Conservation (phyloP, 139 green algal species). For the Picochlorum sp. region DNA sequence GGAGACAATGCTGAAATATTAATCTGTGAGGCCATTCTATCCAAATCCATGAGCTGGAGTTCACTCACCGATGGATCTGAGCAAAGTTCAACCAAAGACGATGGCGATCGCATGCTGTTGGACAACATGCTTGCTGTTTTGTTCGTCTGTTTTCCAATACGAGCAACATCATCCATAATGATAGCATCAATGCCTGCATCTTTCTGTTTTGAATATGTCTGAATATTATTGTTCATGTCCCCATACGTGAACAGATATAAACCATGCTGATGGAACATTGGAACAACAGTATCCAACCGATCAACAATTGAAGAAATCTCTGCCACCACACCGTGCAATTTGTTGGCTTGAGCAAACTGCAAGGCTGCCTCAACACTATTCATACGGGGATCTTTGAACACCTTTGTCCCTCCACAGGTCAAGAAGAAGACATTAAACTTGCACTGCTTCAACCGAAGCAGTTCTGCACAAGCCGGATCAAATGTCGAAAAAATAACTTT, state of each 20-base stretch:
- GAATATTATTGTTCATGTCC: constrained; percentile 33
- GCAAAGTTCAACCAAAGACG: constrained; percentile 2
- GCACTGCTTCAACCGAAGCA: constrained; percentile 37
- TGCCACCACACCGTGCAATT: constrained; percentile 34
- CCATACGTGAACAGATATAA: constrained; percentile 44
- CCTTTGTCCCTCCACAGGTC: constrained; percentile 38
- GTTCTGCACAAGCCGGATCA: constrained; percentile 36
- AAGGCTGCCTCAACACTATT: constrained; percentile 36
- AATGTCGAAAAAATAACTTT: constrained; percentile 43
- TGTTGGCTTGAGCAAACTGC: constrained; percentile 30
- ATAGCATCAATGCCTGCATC: constrained; percentile 35
- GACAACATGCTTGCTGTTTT: constrained; percentile 27
- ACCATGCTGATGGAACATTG: constrained; percentile 25
- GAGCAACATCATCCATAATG: constrained; percentile 36
- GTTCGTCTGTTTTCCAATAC: constrained; percentile 21
- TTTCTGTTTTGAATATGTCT: constrained; percentile 22
- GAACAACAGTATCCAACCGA: constrained; percentile 23
- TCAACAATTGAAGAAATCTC: constrained; percentile 19
- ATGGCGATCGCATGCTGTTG: constrained; percentile 23
- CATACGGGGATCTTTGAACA: constrained; percentile 40
- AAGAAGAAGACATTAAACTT: constrained; percentile 42
- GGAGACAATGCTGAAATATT: constrained; percentile 6
- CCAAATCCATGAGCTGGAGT: constrained; percentile 4
- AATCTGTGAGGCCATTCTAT: background rate
- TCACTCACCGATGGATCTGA: background rate